Evolutionary conservation across 805 yeast species (phyloP), one percentile per base, ranked within the genome.

Genomic region (Ogataea zsoltii): DNA sequence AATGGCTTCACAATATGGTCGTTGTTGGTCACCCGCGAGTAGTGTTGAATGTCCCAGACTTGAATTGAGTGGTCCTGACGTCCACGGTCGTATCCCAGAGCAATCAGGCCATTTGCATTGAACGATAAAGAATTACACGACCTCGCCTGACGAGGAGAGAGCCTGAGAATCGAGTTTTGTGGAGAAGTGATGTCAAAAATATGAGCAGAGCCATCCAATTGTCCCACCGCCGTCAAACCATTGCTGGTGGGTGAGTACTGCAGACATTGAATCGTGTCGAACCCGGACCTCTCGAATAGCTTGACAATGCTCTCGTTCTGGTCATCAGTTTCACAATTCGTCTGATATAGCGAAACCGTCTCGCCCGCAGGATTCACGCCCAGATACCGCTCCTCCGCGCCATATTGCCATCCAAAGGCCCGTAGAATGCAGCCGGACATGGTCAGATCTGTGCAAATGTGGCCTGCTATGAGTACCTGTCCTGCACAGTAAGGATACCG

Each of bases 291-390:
- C 9, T 78, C 77, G 38, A 65, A 66, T n/a, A 79, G 55, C 53
- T 77, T 82, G 16, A 68, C 57, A 15, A 85, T 69, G 10, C 76
- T 79, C 38, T 76, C 76, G 41, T 80, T 84, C 7, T 75, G 71
- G 43, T 58, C 45, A 7, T 44, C 32, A 1, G 62, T 47, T 11
- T 61, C 58, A 26, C 70, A 69, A 50, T 75, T 68, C 0, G 86
- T 80, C 50, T 76, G 78, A 57, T 83, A 84, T 10, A 87, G 71
- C 0, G 84, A 68, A 2, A 88, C 83, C 54, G 85, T 92, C 60
- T 90, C 96, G 2, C 95, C 83, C 23, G 87, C 74, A 2, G 96
- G 94, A 51, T 80, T 84, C 6, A 85, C 83, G 0, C 87, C 82
- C 11, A 87, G 64, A 55, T 79, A 83, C 40, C 74, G 75, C 57